Base-by-base conservation (phyloP, 371 early-diverging fungal genomes). In the Entomophthora muscae region DNA sequence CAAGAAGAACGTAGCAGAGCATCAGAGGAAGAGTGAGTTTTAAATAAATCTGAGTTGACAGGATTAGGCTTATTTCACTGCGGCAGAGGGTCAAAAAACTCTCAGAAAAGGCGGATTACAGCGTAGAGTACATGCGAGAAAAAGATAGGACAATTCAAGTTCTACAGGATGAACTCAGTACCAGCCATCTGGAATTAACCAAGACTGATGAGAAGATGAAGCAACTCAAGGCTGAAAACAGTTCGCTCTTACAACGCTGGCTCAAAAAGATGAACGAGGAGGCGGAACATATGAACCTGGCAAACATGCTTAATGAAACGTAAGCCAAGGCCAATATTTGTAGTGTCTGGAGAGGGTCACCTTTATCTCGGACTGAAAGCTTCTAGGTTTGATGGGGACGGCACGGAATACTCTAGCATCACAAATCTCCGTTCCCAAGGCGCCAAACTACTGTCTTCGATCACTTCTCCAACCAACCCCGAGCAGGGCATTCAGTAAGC, bases 281-380 rank as follows among this genome's bases (percentile, higher is more conserved):
- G 68, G 95, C 90, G 0, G 85, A 89, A 29, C 84, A 85, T 66
- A 89, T 98, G 85, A 95, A 98, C 70, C 88, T 89, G 33, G 92
- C 87, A 1, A 95, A 91, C 57, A 80, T 83, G 63, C 84, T 87
- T 70, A 79, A 85, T 66, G 89, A 88, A 74, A 78, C 70, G 90
- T 84, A 72, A 70, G 70, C 61, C 23, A 3, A 17, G 42, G 42
- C 17, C 5, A 42, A 5, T 42, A 5, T 5, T 5, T 17, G 5
- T 42, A 10, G 42, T 17, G 17, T 42, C 42, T 42, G 42, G 42
- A 17, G 42, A 5, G 42, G 42, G 42, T 5, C 10, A 10, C 5
- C 10, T 42, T 42, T 42, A 42, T 42, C 42, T 5, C 42, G 42
- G 42, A 17, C 42, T 42, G 42, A 42, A 42, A 42, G 17, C n/a